These are phyloP conservation scores for Erythrobasidium hasegawianum DNA, from an alignment of 1,284 basidiomycete genomes.

Conservation along the genomic window DNA sequence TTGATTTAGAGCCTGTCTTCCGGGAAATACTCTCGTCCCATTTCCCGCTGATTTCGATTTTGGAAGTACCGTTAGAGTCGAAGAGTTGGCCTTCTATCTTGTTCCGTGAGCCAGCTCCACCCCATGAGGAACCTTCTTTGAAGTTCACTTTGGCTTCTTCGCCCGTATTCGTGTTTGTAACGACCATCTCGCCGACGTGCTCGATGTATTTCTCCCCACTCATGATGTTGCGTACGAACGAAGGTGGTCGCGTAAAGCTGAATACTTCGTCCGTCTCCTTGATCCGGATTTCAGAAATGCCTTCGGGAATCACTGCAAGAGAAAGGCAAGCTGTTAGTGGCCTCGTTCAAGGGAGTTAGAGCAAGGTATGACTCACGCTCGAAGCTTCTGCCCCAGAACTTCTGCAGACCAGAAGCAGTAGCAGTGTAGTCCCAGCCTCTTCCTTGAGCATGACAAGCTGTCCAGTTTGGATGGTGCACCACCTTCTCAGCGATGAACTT, in stretches of 20 bases:
- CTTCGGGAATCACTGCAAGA: constrained; percentile 27
- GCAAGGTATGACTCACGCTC: constrained; percentile 36
- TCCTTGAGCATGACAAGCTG: constrained; percentile 79
- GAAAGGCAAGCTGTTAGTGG: no score
- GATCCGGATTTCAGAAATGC: constrained; percentile 37
- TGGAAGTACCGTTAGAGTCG: constrained; percentile 56
- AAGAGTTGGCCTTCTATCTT: constrained; percentile 63
- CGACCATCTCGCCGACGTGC: constrained; percentile 64
- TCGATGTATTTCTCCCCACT: constrained; percentile 86
- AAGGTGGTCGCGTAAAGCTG: constrained; percentile 61
- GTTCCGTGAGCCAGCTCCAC: constrained; percentile 54
- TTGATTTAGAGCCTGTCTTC: constrained; percentile 41
- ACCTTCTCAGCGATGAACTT: constrained; percentile 85
- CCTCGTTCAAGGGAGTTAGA: no score
- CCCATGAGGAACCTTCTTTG: constrained; percentile 61
- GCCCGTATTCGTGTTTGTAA: constrained; percentile 60
- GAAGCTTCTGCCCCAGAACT: constrained; percentile 67
- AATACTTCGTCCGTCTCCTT: constrained; percentile 39
- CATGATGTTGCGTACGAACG: constrained; percentile 78
- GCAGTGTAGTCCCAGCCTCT: constrained; percentile 67
- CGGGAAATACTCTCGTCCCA: constrained; percentile 42
- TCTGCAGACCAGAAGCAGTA: constrained; percentile 72
- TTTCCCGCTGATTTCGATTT: constrained; percentile 41
- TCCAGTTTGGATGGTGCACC: constrained; percentile 70
- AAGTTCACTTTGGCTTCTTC: constrained; percentile 66